phyloP scores from a whole-genome alignment of 1,284 basidiomycete genomes.

The Sporisorium sorghi region DNA sequence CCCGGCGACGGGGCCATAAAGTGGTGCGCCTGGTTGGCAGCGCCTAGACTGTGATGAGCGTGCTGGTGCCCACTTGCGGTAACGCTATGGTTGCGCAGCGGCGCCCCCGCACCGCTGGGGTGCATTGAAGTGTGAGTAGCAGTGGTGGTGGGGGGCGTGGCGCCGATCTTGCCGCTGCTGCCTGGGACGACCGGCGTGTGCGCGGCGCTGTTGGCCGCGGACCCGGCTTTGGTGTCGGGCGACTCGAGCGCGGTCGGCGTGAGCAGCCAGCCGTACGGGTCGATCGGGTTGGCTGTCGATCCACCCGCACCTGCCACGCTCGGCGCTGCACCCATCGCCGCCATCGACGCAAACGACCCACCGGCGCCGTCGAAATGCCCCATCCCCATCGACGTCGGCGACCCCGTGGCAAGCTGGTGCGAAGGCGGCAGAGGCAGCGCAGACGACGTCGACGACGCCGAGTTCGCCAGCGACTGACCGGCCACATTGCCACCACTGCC shows the following conservation, averaged over 20 bases:
- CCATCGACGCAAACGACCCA: conserved; percentile 1
- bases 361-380: conserved; percentile 13
- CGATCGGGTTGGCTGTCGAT: conserved; percentile 35
- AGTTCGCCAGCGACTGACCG: not conserved
- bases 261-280: conserved; percentile 51
- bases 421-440: conserved; percentile 27
- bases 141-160: conserved; percentile 6
- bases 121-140: not conserved
- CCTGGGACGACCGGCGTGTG: conserved; percentile 33
- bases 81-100: conserved; percentile 18
- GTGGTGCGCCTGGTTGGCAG: conserved; percentile 8
- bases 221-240: conserved; percentile 30
- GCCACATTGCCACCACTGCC: not conserved
- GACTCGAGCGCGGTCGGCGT: conserved; percentile 41
- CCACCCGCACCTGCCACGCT: not conserved
- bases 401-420: conserved; percentile 18
- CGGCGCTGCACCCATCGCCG: conserved; percentile 6
- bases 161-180: conserved; percentile 5
- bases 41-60: conserved; percentile 8
- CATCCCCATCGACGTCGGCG: conserved; percentile 20
- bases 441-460: not conserved
- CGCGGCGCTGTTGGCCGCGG: conserved; percentile 18
- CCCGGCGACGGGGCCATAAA: conserved; percentile 30
- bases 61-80: conserved; percentile 15
- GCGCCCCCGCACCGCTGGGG: conserved; percentile 1